A percentile compares a stretch with the other conserved stretches of the same genome.
phyloP scores from a whole-genome alignment of 306 rosid species.

The Cajanus cajan region DNA sequence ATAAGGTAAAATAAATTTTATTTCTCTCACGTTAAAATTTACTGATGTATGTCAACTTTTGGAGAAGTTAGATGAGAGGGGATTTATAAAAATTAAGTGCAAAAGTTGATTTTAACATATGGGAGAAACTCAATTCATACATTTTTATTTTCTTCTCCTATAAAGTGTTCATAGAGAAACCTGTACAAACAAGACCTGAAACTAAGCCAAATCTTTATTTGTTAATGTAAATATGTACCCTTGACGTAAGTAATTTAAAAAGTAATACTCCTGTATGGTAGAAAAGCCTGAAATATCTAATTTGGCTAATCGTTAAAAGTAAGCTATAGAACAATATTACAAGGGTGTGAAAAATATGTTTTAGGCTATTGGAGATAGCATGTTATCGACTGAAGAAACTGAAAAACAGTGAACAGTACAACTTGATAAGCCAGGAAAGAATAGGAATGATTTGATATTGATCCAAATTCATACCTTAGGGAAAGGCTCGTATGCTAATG shows the following conservation, averaged over 20 bases:
- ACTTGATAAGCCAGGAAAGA: conserved; percentile 18
- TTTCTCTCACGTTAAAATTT: too few relatives aligned
- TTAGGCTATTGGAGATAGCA: not conserved
- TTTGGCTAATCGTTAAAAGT: not conserved
- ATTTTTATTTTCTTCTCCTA: too few relatives aligned
- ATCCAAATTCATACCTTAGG: conserved; percentile 60
- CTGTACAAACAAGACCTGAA: too few relatives aligned
- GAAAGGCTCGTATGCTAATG: conserved; percentile 74
- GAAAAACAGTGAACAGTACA: not conserved
- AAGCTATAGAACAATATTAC: not conserved
- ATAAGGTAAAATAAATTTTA: too few relatives aligned
- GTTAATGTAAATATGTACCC: not conserved
- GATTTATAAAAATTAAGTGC: too few relatives aligned
- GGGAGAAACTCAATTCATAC: too few relatives aligned
- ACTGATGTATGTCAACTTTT: too few relatives aligned
- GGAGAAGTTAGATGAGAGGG: too few relatives aligned
- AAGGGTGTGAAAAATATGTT: not conserved
- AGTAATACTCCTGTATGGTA: not conserved
- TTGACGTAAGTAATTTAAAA: not conserved
- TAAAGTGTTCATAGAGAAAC: too few relatives aligned
- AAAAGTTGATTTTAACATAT: too few relatives aligned
- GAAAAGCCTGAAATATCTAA: not conserved
- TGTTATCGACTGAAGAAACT: not conserved
- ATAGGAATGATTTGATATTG: conserved; percentile 22
- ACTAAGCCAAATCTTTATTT: not conserved